Base-by-base conservation (phyloP, 306 rosid genomes). In the Ormosia semicastrata region DNA sequence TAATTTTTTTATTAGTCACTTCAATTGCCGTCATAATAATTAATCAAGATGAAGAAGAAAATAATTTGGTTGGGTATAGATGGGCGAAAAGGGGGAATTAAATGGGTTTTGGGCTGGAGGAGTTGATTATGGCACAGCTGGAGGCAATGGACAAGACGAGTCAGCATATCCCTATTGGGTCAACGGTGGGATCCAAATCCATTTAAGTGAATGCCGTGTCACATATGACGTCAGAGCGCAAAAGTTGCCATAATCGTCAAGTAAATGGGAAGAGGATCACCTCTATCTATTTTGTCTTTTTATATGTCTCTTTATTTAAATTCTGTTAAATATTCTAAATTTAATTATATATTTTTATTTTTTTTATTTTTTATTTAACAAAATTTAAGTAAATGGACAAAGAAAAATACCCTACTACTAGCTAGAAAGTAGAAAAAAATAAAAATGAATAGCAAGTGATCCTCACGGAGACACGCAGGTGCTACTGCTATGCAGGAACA, bases 131-230 rank as follows among this genome's bases (percentile, higher is more conserved):
- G 76, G 73, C 37, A 79, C 73, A 73, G 75, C 73, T 84, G 75
- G 81, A 29, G 43, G 49, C 66, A 56, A 47, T 78, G 81, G 84
- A 84, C 70, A 41, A 41, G 46, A 62, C 11, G 71, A 10, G 75
- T 52, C 62, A 52, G 68, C 66, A 76, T 77, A 69, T 60, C 39
- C 13, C 2, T 59, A 70, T 76, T 76, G 78, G 73, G 73, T 60
- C 73, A 68, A 52, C 6, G 7, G 82, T 76, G 65, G 63, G 84
- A 83, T 57, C 82, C 71, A 82, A 63, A 34, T 64, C 32, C 73
- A 83, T 75, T 70, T 29, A 40, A 87, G 90, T 83, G 91, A 63
- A 69, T 69, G 12, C 76, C 83, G 80, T 49, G 90, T 85, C 80
- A 85, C 84, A 83, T 6, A 71, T 88, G 84, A 86, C 68, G 88